A percentile compares a stretch with the other conserved stretches of the same genome.
Conservation (phyloP, 176 grass and related monocot species). For the Triticum dicoccoides region DNA sequence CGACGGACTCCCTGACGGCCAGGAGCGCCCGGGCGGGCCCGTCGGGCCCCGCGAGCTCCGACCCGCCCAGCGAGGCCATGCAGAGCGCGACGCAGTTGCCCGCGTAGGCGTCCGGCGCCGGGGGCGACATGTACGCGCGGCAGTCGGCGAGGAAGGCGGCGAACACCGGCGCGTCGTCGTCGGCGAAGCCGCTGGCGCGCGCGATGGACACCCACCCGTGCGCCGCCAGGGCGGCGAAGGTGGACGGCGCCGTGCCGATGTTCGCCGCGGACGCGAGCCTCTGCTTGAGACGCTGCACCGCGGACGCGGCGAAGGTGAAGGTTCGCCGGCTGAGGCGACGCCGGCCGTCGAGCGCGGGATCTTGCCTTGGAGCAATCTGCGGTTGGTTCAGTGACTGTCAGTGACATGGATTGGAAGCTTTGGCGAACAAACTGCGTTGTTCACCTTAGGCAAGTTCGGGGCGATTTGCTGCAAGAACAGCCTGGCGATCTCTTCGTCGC, state of each 20-base stretch:
- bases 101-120: background rate
- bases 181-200: background rate
- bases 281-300: conserved; percentile 2
- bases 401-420: background rate
- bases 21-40: background rate
- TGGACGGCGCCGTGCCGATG: background rate
- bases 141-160: background rate
- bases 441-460: conserved; percentile 15
- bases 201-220: conserved; percentile 25
- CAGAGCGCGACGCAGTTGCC: conserved; percentile 13
- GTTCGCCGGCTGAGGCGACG: conserved; percentile 1
- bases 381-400: background rate
- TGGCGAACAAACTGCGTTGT: too few species aligned
- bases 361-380: background rate
- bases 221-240: background rate
- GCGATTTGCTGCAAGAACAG: conserved; percentile 1
- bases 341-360: background rate
- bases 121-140: background rate
- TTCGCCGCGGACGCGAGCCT: background rate
- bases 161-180: background rate
- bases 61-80: background rate
- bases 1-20: background rate
- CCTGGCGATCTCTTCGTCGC: background rate
- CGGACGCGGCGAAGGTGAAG: background rate
- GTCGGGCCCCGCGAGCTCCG: background rate